Evolutionary conservation across 192 early-diverging fungal genomes (phyloP), one percentile per base, ranked within the genome.

Genomic region (Spizellomyces sp.): DNA sequence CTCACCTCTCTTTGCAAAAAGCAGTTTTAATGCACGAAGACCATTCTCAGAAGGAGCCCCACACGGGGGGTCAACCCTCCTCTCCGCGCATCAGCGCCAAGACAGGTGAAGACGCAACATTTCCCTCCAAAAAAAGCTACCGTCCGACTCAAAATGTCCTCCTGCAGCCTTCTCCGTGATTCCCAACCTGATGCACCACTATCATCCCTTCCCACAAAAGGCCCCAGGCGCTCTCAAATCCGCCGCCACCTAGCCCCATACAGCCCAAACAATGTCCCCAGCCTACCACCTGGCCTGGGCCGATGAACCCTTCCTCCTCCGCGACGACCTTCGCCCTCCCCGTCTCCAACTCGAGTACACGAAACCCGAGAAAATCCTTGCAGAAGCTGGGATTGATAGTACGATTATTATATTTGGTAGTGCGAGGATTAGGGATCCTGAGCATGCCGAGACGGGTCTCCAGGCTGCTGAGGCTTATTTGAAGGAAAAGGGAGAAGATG

Each of bases 341-440:
- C 67, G 77, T 0, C 62, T 79, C 58, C 61, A 58, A n/a, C 64
- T 79, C 9, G 77, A 79, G 59, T 75, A 73, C 47, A 48, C 66
- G 44, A 79, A 79, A 44, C 57, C 60, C 6, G 77, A 79, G 42
- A 66, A 54, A 58, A 56, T 77, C 1, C 15, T 79, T 4, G 10
- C 43, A 8, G 67, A 77, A 9, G 22, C 27, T 22, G 68, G 48
- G 12, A 63, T 79, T 44, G 70, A 79, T 9, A 68, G 66, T 46
- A 79, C 77, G 6, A 58, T 79, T n/a, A 73, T 79, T 0, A 69
- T 79, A 14, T 79, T 79, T 66, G 77, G 77, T 7, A 62, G 66
- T 42, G 77, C 77, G 9, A 56, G 77, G 47, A 71, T 79, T 2
- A 56, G 66, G 5, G 62, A 62, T 12, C n/a, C n/a, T n/a, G n/a